A percentile compares a stretch with the other conserved stretches of the same genome.
Evolutionary conservation across 106 monocot species (phyloP).

Genomic region (Platanthera zijinensis): DNA sequence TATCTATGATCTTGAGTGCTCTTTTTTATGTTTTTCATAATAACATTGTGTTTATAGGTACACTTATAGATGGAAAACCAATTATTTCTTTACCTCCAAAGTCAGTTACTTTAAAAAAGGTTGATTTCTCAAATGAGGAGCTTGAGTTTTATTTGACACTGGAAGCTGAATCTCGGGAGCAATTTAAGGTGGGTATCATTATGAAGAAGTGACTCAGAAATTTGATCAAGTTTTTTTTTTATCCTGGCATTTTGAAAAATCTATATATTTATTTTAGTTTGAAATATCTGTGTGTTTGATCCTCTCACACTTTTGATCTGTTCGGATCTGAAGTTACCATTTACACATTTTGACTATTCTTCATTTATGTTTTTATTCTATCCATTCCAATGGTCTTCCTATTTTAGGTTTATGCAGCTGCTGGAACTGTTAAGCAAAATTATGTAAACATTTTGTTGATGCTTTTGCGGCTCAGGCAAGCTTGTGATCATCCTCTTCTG

Average conservation of each 20-base stretch:
- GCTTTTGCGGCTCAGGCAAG: constrained; percentile 89
- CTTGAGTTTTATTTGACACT: constrained; percentile 62
- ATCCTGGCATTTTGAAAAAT: too few species aligned
- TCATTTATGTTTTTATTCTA: not conserved
- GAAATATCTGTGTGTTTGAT: too few species aligned
- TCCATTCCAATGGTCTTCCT: not conserved
- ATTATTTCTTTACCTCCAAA: constrained; percentile 80
- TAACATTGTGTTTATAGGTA: constrained; percentile 24
- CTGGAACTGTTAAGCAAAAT: constrained; percentile 92
- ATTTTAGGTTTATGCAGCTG: constrained; percentile 78
- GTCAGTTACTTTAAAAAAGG: constrained; percentile 55
- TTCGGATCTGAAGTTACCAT: not conserved
- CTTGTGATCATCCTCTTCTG: constrained; percentile 86
- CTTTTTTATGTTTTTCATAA: not conserved
- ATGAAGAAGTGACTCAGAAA: not conserved
- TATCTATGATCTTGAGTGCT: not conserved
- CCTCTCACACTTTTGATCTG: not conserved
- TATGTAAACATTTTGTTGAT: constrained; percentile 96
- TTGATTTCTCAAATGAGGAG: constrained; percentile 69
- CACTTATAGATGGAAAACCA: constrained; percentile 75
- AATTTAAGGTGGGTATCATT: constrained; percentile 47
- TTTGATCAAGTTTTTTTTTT: too few species aligned
- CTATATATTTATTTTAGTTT: too few species aligned
- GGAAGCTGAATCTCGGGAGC: constrained; percentile 78
- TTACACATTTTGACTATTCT: too few species aligned